Conservation (phyloP, 2,329 filamentous ascomycete species). For the Aspergillus tanneri region DNA sequence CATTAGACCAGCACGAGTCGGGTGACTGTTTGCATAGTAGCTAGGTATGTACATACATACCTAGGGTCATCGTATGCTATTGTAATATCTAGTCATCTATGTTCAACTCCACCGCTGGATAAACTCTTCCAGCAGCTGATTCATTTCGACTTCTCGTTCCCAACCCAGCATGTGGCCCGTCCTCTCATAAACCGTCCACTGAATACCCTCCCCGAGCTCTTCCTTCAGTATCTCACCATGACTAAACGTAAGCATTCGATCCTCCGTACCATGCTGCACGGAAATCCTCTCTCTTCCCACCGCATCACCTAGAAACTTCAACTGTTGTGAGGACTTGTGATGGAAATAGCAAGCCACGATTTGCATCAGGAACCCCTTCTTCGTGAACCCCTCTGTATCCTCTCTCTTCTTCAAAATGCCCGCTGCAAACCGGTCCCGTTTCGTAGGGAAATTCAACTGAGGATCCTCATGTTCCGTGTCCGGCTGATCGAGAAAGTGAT, state of each 20-base stretch:
- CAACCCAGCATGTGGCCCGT: conserved; percentile 73
- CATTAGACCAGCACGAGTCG: too few relatives aligned
- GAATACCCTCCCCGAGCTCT: conserved; percentile 60
- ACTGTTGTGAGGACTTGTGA: conserved; percentile 66
- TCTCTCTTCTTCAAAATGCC: conserved; percentile 72
- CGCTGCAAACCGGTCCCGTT: conserved; percentile 79
- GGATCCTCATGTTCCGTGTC: conserved; percentile 55
- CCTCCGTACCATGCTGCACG: conserved; percentile 71
- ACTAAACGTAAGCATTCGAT: conserved; percentile 73
- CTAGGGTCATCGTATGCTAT: too few relatives aligned
- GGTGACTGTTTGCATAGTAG: too few relatives aligned
- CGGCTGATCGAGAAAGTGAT: conserved; percentile 60
- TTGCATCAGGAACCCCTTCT: conserved; percentile 71
- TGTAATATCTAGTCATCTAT: too few relatives aligned
- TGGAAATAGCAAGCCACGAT: conserved; percentile 78
- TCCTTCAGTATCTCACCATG: conserved; percentile 69
- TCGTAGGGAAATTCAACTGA: conserved; percentile 60
- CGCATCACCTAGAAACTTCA: conserved; percentile 63
- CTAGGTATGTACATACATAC: too few relatives aligned
- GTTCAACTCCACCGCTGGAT: conserved; percentile 39
- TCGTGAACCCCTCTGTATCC: conserved; percentile 60
- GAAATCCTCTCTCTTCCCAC: conserved; percentile 73
- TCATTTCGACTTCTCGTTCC: conserved; percentile 70
- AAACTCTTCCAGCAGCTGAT: conserved; percentile 61
- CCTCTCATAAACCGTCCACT: conserved; percentile 61